phyloP scores from a whole-genome alignment of 177 flowering plant species.

The Vitis hybrid region DNA sequence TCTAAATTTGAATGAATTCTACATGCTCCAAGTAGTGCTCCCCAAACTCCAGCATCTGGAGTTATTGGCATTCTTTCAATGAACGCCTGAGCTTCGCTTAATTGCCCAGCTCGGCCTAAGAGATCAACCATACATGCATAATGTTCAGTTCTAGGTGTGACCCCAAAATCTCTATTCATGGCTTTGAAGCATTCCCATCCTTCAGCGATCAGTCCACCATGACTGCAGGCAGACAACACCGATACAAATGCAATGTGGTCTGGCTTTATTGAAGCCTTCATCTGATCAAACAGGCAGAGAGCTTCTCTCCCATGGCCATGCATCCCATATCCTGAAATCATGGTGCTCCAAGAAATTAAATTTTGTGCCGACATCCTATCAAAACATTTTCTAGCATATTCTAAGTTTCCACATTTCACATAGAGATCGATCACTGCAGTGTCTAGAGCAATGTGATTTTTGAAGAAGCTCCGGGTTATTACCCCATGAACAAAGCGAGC shows the following conservation, averaged over 20 bases:
- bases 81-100: slow-evolving; percentile 29
- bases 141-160: slow-evolving; percentile 29
- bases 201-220: slow-evolving; percentile 29
- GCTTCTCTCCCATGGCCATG: slow-evolving; percentile 34
- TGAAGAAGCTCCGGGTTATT: slow-evolving; percentile 11
- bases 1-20: slow-evolving; percentile 29
- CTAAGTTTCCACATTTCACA: slow-evolving; percentile 31
- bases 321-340: slow-evolving; percentile 37
- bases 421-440: slow-evolving; percentile 29
- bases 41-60: slow-evolving; percentile 35
- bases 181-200: slow-evolving; percentile 30
- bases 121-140: slow-evolving; percentile 42
- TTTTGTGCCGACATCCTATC: slow-evolving; percentile 20
- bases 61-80: slow-evolving; percentile 29
- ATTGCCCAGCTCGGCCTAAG: slow-evolving; percentile 31
- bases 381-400: slow-evolving; percentile 21
- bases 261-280: slow-evolving; percentile 28
- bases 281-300: slow-evolving; percentile 25
- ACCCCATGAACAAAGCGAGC: slow-evolving; percentile 27
- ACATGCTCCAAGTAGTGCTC: slow-evolving; percentile 38
- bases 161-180: slow-evolving; percentile 26
- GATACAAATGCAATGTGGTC: slow-evolving; percentile 27
- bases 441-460: slow-evolving; percentile 10
- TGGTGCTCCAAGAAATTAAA: slow-evolving; percentile 31
- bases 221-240: slow-evolving; percentile 34